Evolutionary conservation across 352 stramenopile species (phyloP).

Genomic region (Pythium coloratum): DNA sequence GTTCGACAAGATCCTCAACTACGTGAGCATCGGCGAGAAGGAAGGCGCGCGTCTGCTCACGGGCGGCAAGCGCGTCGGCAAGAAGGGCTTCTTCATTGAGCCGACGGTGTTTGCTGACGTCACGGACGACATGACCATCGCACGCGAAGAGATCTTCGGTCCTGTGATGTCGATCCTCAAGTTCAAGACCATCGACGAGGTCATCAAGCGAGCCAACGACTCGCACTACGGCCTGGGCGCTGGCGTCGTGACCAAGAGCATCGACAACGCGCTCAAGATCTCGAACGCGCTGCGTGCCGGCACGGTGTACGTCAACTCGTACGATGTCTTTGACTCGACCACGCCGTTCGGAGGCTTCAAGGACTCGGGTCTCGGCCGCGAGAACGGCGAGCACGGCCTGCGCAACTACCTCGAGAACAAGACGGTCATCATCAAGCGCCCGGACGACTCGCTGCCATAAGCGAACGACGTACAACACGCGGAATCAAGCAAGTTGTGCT

Average conservation of each 20-base stretch:
- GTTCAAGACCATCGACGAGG: conserved; percentile 89
- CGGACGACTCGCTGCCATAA: conserved; percentile 43
- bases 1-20: conserved; percentile 73
- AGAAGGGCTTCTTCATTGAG: conserved; percentile 77
- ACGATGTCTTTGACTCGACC: conserved; percentile 85
- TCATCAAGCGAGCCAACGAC: conserved; percentile 86
- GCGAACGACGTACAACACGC: not conserved
- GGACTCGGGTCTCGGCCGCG: conserved; percentile 83
- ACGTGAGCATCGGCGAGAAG: conserved; percentile 47
- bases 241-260: conserved; percentile 87
- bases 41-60: conserved; percentile 57
- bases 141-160: conserved; percentile 93
- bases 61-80: conserved; percentile 71
- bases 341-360: conserved; percentile 90
- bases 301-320: conserved; percentile 95
- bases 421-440: conserved; percentile 42
- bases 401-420: conserved; percentile 75
- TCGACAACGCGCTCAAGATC: conserved; percentile 87
- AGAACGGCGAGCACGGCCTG: conserved; percentile 74
- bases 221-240: conserved; percentile 86
- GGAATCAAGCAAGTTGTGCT: too few species aligned
- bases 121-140: conserved; percentile 86
- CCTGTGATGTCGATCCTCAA: conserved; percentile 89
- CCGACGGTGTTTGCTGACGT: conserved; percentile 78
- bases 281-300: conserved; percentile 86